A percentile compares a stretch with the other conserved stretches of the same genome.
Evolutionary conservation across 1,284 basidiomycete species (phyloP).

Genomic region (Apiotrichum porosum): DNA sequence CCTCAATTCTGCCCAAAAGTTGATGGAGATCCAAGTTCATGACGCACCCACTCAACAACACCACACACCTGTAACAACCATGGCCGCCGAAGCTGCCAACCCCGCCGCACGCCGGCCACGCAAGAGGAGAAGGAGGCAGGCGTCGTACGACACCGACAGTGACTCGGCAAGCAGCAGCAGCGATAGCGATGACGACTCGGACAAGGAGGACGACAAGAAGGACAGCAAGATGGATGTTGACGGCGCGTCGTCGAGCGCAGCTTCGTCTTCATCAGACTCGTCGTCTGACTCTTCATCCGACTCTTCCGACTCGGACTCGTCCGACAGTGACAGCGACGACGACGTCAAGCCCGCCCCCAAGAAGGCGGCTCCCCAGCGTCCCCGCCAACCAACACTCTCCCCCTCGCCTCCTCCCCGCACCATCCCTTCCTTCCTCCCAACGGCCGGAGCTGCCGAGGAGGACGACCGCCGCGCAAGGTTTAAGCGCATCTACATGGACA

Average conservation of each 20-base stretch:
- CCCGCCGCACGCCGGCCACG: conserved; percentile 16
- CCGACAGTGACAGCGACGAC: conserved; percentile 26
- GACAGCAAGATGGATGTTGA: conserved; percentile 25
- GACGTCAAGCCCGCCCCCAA: conserved; percentile 8
- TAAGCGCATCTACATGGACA: conserved; percentile 47
- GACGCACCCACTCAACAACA: conserved; percentile 1
- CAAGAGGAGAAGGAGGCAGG: conserved; percentile 37
- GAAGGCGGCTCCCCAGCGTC: not conserved
- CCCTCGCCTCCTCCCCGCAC: conserved; percentile 19
- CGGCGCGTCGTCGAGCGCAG: conserved; percentile 12
- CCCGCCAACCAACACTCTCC: conserved; percentile 17
- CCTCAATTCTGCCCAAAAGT: too few species aligned
- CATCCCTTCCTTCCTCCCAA: conserved; percentile 18
- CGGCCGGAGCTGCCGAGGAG: conserved; percentile 18
- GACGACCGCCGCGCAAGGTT: conserved; percentile 38
- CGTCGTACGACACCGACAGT: conserved; percentile 31
- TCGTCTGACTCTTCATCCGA: conserved; percentile 12
- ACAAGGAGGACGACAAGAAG: conserved; percentile 17
- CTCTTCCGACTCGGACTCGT: conserved; percentile 20
- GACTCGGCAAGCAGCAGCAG: conserved; percentile 20
- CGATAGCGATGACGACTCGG: conserved; percentile 17
- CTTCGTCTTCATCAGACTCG: conserved; percentile 20
- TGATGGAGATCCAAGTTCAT: conserved; percentile 1
- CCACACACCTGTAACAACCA: not conserved
- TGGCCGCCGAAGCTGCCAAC: conserved; percentile 12